These are phyloP conservation scores for Sporodiniella umbellata DNA, from an alignment of 371 early-diverging fungal genomes.

Conservation along the genomic window DNA sequence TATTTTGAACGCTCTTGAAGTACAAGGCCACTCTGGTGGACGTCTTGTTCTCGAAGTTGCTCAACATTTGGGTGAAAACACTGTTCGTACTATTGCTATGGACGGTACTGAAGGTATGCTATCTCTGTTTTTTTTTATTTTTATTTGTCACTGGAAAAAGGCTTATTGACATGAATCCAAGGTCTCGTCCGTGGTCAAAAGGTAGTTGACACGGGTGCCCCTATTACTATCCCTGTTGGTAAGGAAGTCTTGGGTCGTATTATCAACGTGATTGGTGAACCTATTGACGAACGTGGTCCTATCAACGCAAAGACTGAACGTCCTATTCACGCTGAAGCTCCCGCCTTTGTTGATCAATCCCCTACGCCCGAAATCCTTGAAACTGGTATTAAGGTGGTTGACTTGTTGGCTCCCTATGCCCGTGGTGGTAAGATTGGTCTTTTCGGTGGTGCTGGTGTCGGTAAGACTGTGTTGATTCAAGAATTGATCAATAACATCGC, in stretches of 20 bases:
- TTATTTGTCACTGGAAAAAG: not conserved
- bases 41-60: constrained; percentile 93
- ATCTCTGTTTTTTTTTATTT: not conserved
- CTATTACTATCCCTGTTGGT: constrained; percentile 91
- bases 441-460: constrained; percentile 98
- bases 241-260: constrained; percentile 94
- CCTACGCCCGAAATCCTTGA: constrained; percentile 93
- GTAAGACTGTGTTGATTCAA: constrained; percentile 97
- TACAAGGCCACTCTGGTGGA: constrained; percentile 65
- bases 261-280: constrained; percentile 95
- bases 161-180: too few relatives aligned
- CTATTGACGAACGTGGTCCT: constrained; percentile 95
- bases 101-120: constrained; percentile 63
- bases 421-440: constrained; percentile 98
- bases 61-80: constrained; percentile 96
- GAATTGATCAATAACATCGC: constrained; percentile 98
- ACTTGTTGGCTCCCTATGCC: constrained; percentile 96
- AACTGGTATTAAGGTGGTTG: constrained; percentile 99
- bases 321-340: constrained; percentile 89
- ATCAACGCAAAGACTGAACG: constrained; percentile 78
- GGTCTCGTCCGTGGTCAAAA: constrained; percentile 94
- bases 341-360: constrained; percentile 91
- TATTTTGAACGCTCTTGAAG: constrained; percentile 94
- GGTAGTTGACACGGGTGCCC: constrained; percentile 88
- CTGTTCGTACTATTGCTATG: constrained; percentile 97